phyloP scores from a whole-genome alignment of 1,284 basidiomycete genomes.

The Ceratobasidium theobromae region DNA sequence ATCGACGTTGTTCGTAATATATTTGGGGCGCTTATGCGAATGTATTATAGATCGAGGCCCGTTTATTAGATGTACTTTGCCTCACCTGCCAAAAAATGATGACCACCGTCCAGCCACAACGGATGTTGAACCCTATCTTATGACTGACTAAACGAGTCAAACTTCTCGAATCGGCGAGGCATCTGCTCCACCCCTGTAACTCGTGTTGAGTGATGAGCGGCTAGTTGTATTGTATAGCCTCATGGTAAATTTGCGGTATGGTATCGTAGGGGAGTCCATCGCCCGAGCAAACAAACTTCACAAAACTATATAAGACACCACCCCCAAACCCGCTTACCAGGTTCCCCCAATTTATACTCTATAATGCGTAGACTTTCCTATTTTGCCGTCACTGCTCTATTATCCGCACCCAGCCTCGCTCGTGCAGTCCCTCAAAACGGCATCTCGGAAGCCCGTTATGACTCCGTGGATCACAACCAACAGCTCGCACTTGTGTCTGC shows the following conservation, averaged over 20 bases:
- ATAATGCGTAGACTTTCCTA: background rate
- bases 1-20: too few species aligned
- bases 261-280: too few species aligned
- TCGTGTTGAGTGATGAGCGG: background rate
- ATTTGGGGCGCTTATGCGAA: background rate
- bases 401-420: background rate
- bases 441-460: conserved; percentile 8
- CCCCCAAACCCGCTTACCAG: background rate
- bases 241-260: too few species aligned
- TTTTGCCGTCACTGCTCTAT: background rate
- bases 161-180: background rate
- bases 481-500: background rate
- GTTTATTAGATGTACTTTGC: conserved; percentile 23
- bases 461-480: background rate
- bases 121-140: too few species aligned
- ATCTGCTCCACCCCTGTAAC: too few species aligned
- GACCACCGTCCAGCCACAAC: background rate
- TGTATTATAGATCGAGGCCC: conserved; percentile 4
- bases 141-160: too few species aligned
- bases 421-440: background rate
- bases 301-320: too few species aligned
- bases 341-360: background rate
- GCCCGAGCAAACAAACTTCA: too few species aligned
- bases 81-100: too few species aligned
- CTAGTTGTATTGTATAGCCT: background rate